These are phyloP conservation scores for Populus ilicifolia DNA, from an alignment of 345 rosid genomes.

Conservation along the genomic window DNA sequence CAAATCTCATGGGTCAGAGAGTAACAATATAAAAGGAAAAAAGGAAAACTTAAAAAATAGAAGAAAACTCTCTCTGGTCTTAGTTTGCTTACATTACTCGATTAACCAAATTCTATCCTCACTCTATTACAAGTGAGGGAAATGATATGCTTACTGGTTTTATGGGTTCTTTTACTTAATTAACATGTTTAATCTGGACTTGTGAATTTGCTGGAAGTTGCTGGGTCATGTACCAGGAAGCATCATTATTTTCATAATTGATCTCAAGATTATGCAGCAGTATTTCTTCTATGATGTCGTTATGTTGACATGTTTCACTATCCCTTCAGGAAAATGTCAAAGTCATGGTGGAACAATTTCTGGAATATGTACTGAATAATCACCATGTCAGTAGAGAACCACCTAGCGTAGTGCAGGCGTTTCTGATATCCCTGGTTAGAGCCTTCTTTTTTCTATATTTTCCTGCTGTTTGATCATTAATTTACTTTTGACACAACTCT, in stretches of 20 bases:
- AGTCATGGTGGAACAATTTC: slow-evolving; percentile 52
- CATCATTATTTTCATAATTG: background rate
- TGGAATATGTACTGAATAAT: slow-evolving; percentile 69
- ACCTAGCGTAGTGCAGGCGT: slow-evolving; percentile 62
- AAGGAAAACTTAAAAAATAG: background rate
- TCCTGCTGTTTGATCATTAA: background rate
- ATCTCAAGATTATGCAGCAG: background rate
- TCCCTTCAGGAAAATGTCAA: slow-evolving; percentile 62
- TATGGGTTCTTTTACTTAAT: background rate
- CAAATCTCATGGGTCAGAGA: background rate
- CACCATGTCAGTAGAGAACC: slow-evolving; percentile 56
- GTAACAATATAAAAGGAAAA: background rate
- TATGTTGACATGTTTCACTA: slow-evolving; percentile 11
- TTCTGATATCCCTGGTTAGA: slow-evolving; percentile 80
- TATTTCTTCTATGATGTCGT: background rate
- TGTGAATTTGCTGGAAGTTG: background rate
- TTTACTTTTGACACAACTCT: background rate
- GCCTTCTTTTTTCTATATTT: background rate
- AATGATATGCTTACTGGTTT: background rate
- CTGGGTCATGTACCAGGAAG: background rate
- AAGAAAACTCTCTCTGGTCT: background rate
- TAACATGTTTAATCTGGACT: background rate
- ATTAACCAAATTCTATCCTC: background rate
- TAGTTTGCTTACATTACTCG: background rate
- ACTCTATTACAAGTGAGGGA: background rate